phyloP scores from a whole-genome alignment of 164 flowering plant genomes.

The Stephania yunnanensis region DNA sequence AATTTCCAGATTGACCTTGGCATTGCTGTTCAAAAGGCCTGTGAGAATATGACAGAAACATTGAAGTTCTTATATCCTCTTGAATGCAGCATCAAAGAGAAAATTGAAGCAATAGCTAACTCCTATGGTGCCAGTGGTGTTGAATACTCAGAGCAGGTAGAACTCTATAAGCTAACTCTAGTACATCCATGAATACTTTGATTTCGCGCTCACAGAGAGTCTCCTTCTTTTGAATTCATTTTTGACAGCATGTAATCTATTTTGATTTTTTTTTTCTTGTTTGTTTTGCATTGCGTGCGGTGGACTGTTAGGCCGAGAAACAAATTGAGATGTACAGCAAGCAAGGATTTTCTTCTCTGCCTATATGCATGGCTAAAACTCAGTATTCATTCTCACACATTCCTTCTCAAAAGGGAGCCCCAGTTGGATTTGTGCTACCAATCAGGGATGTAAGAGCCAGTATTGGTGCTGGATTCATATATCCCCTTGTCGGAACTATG shows the following conservation, averaged over 20 bases:
- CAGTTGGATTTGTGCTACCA: conserved; percentile 73
- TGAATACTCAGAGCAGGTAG: conserved; percentile 92
- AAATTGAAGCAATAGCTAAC: conserved; percentile 88
- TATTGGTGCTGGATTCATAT: conserved; percentile 98
- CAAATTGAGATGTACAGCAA: conserved; percentile 88
- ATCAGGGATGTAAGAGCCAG: conserved; percentile 90
- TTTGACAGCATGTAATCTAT: background rate
- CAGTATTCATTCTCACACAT: conserved; percentile 90
- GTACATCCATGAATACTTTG: background rate
- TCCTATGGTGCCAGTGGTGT: conserved; percentile 96
- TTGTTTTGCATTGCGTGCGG: background rate
- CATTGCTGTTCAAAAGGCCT: conserved; percentile 84
- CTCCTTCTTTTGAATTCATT: too few species aligned
- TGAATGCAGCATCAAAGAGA: conserved; percentile 82
- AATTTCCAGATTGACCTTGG: conserved; percentile 86
- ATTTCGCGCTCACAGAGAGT: too few species aligned
- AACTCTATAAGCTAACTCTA: background rate
- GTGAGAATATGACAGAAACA: conserved; percentile 72
- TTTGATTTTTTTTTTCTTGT: conserved; percentile 8
- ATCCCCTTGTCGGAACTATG: conserved; percentile 96
- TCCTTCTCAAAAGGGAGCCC: conserved; percentile 82
- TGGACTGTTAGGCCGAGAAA: conserved; percentile 68
- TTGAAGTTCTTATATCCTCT: conserved; percentile 78
- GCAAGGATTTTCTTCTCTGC: conserved; percentile 83
- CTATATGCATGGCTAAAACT: conserved; percentile 98